Evolutionary conservation across 2,329 filamentous ascomycete genomes (phyloP).

Genomic region (Aspergillus hiratsukae): DNA sequence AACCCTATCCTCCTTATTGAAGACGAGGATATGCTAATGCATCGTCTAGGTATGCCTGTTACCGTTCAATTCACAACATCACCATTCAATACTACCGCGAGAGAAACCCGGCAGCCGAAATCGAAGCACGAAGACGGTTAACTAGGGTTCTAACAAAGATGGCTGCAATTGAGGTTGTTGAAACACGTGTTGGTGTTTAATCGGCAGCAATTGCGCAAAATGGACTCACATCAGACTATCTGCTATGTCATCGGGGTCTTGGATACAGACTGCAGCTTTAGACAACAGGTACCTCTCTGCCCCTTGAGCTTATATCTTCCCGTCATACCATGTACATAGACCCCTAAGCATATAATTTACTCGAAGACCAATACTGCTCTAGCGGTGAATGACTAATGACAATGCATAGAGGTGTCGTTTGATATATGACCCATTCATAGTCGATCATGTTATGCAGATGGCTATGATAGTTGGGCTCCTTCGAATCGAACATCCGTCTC

Average conservation of each 20-base stretch:
- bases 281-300: too few species aligned
- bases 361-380: not conserved
- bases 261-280: not conserved
- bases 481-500: too few species aligned
- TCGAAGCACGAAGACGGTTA: conserved; percentile 33
- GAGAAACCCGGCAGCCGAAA: conserved; percentile 32
- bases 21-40: not conserved
- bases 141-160: conserved; percentile 29
- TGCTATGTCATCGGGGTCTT: too few species aligned
- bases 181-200: not conserved
- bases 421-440: too few species aligned
- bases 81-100: conserved; percentile 38
- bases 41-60: conserved; percentile 34
- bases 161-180: conserved; percentile 11
- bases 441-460: too few species aligned
- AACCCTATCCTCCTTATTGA: not conserved
- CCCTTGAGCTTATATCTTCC: too few species aligned
- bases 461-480: too few species aligned
- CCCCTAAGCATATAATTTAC: not conserved
- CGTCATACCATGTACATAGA: not conserved
- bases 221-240: not conserved
- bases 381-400: too few species aligned
- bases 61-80: conserved; percentile 33
- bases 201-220: not conserved
- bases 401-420: too few species aligned